Evolutionary conservation across 1,284 basidiomycete genomes (phyloP).

Genomic region (Paramarasmius palmivorus): DNA sequence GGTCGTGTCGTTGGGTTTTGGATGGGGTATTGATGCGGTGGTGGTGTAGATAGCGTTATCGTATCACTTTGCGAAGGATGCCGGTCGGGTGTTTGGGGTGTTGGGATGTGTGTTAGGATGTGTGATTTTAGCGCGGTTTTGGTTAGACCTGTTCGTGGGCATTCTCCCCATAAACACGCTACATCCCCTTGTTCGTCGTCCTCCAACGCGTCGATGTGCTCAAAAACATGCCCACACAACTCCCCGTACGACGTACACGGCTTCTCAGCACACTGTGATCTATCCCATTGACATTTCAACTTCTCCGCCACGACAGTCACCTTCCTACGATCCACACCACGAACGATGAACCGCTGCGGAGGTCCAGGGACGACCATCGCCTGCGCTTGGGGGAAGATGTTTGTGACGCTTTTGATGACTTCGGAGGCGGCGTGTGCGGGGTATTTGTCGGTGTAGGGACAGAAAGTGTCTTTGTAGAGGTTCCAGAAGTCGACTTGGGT

Average conservation of each 20-base stretch:
- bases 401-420: slow-evolving; percentile 83
- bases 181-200: slow-evolving; percentile 43
- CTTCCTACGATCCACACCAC: slow-evolving; percentile 71
- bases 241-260: slow-evolving; percentile 52
- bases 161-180: slow-evolving; percentile 68
- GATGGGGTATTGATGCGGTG: slow-evolving; percentile 55
- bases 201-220: slow-evolving; percentile 44
- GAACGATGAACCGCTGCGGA: slow-evolving; percentile 76
- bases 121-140: slow-evolving; percentile 59
- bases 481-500: slow-evolving; percentile 92
- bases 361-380: slow-evolving; percentile 79
- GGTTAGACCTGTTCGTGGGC: slow-evolving; percentile 46
- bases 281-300: slow-evolving; percentile 73
- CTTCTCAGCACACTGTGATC: slow-evolving; percentile 49
- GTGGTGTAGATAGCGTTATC: slow-evolving; percentile 58
- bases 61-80: slow-evolving; percentile 68
- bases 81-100: slow-evolving; percentile 48
- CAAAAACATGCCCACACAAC: slow-evolving; percentile 69
- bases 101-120: slow-evolving; percentile 72
- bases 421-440: slow-evolving; percentile 78
- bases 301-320: slow-evolving; percentile 52
- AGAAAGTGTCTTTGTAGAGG: slow-evolving; percentile 76
- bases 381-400: slow-evolving; percentile 76
- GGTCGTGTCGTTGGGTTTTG: slow-evolving; percentile 61
- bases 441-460: slow-evolving; percentile 51